Evolutionary conservation across 192 early-diverging fungal genomes (phyloP), one percentile per base, ranked within the genome.

Genomic region (Chytriomyces hyalinus): DNA sequence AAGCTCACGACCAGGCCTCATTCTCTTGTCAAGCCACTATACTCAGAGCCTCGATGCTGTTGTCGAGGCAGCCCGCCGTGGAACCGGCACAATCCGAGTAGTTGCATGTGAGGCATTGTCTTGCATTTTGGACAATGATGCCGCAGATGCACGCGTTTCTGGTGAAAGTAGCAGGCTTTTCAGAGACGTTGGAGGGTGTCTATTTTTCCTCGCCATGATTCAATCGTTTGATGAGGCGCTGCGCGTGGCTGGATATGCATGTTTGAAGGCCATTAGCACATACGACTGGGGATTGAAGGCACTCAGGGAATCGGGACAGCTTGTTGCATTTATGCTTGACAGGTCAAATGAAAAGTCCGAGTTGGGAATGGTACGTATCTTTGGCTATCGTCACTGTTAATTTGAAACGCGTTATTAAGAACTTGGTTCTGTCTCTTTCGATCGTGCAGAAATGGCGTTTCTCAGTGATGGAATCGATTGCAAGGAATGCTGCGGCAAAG

Each of bases 171-270:
- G 7, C 0, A 22, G 61, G 10, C 26, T 63, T 26, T 73, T 73
- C 61, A 24, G 44, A 6, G 10, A 61, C 15, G 43, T 62, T 6
- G 70, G 70, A 51, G 71, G 71, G 45, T 44, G 20, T 2, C 6
- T n/a, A 10, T 13, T 24, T 10, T 53, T 73, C 11, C 43, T 73
- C 28, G 7, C 53, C 43, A 62, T 61, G 57, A 63, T 73, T 11
- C 60, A 73, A 26, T 26, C 24, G 9, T 63, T 46, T 62, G 71
- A 73, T 62, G 71, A 73, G 22, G 71, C n/a, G 36, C 17, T 73
- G 57, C 53, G 71, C 7, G 46, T 73, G 15, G 60, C 59, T 73
- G 71, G 71, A 22, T 73, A 73, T 62, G 71, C 57, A 17, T 61
- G 53, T 22, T 62, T 73, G 71, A 73, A 63, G 43, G 71, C 24